phyloP scores from a whole-genome alignment of 2,329 filamentous ascomycete genomes.

The Fusarium sp. region DNA sequence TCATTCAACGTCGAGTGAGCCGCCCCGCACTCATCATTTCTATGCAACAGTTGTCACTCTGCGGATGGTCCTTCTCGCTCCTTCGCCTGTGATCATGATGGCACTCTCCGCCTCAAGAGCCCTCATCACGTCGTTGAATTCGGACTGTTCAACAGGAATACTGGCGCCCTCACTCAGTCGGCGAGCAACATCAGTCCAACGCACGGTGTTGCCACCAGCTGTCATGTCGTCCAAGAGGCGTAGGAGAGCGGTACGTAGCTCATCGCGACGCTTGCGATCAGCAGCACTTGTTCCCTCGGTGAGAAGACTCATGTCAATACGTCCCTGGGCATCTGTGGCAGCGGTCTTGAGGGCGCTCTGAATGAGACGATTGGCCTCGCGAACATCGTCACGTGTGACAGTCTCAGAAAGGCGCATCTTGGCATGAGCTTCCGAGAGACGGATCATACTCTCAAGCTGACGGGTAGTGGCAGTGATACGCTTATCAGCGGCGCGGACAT shows the following conservation, averaged over 20 bases:
- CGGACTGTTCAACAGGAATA: constrained; percentile 76
- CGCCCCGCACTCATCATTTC: not conserved
- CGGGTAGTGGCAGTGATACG: constrained; percentile 97
- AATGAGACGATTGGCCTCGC: constrained; percentile 91
- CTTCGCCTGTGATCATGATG: constrained; percentile 84
- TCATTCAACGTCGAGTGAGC: constrained; percentile 35
- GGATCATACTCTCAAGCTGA: constrained; percentile 98
- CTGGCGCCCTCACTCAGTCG: constrained; percentile 76
- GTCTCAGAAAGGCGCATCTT: constrained; percentile 88
- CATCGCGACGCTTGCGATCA: constrained; percentile 84
- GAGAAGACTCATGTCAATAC: constrained; percentile 96
- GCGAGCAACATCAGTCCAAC: constrained; percentile 81
- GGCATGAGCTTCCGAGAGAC: constrained; percentile 92
- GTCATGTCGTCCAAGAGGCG: constrained; percentile 83
- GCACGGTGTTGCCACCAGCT: constrained; percentile 70
- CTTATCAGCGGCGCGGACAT: constrained; percentile 87
- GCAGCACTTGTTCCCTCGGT: constrained; percentile 92
- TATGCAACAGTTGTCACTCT: constrained; percentile 64
- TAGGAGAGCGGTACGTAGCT: constrained; percentile 83
- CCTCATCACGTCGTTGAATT: constrained; percentile 85
- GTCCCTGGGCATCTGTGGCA: constrained; percentile 90
- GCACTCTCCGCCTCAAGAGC: constrained; percentile 85
- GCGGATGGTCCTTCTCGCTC: constrained; percentile 81
- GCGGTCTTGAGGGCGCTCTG: constrained; percentile 94
- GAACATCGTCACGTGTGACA: constrained; percentile 84